Conservation (phyloP, 2,329 filamentous ascomycete genomes). For the Penicillium aurantiogriseum region DNA sequence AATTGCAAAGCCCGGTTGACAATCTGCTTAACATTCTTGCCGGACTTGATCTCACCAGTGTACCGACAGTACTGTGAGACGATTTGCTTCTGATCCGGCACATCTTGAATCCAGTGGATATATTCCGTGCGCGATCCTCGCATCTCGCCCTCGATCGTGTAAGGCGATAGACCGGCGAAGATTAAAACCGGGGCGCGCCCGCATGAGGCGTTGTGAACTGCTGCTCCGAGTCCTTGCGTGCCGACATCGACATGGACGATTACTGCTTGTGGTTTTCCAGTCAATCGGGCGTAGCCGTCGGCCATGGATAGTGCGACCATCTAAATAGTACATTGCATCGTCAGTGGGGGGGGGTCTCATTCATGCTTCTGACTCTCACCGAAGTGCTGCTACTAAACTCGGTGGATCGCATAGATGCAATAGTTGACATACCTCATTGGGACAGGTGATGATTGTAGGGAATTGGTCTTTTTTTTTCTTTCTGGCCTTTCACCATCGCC, state of each 20-base stretch:
- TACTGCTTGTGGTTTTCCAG: slow-evolving; percentile 70
- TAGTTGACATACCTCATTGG: slow-evolving; percentile 63
- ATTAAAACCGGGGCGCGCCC: slow-evolving; percentile 73
- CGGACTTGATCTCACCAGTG: slow-evolving; percentile 76
- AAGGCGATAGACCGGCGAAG: slow-evolving; percentile 75
- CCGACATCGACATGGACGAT: slow-evolving; percentile 81
- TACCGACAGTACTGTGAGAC: slow-evolving; percentile 84
- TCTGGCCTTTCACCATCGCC: slow-evolving; percentile 74
- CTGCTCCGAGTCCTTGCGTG: slow-evolving; percentile 73
- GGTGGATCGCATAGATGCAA: slow-evolving; percentile 2
- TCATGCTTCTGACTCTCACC: slow-evolving; percentile 10
- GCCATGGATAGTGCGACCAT: slow-evolving; percentile 86
- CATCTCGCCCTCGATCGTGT: slow-evolving; percentile 74
- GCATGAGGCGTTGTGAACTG: slow-evolving; percentile 74
- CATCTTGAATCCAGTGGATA: slow-evolving; percentile 84
- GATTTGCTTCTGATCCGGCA: slow-evolving; percentile 77
- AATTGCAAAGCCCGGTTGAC: slow-evolving; percentile 83
- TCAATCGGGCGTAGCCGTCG: slow-evolving; percentile 73
- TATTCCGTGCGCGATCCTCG: slow-evolving; percentile 76
- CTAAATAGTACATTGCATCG: slow-evolving; percentile 39
- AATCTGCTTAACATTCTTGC: slow-evolving; percentile 83
- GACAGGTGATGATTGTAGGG: slow-evolving; percentile 73
- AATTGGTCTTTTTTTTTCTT: slow-evolving; percentile 63
- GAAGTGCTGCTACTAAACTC: not conserved
- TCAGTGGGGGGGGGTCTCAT: not conserved